Evolutionary conservation across 2,329 filamentous ascomycete genomes (phyloP).

Genomic region (Sclerotinia trifoliorum): DNA sequence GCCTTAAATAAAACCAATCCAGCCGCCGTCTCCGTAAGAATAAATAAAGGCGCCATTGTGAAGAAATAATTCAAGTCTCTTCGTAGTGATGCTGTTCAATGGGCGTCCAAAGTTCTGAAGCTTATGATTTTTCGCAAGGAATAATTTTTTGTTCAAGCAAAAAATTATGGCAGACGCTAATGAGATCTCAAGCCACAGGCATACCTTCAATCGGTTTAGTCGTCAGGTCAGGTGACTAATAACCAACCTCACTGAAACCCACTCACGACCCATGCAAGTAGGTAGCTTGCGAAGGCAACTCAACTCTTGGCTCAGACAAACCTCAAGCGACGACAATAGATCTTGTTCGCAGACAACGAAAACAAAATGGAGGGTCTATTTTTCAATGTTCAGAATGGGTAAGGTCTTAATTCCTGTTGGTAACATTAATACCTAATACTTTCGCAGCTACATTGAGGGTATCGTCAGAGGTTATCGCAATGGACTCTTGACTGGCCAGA

Average conservation of each 20-base stretch:
- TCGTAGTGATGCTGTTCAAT: slow-evolving; percentile 24
- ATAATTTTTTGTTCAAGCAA: slow-evolving; percentile 26
- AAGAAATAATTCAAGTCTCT: slow-evolving; percentile 26
- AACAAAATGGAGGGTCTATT: slow-evolving; percentile 81
- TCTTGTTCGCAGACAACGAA: slow-evolving; percentile 18
- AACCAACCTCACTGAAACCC: neutral
- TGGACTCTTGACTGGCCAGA: slow-evolving; percentile 80
- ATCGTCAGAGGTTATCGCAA: slow-evolving; percentile 97
- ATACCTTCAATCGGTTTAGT: slow-evolving; percentile 15
- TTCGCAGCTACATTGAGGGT: slow-evolving; percentile 84
- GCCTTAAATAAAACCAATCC: slow-evolving; percentile 99
- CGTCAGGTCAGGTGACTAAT: slow-evolving; percentile 23
- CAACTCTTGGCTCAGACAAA: slow-evolving; percentile 20
- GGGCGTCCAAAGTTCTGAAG: slow-evolving; percentile 25
- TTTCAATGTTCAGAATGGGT: slow-evolving; percentile 95
- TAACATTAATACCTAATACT: slow-evolving; percentile 26
- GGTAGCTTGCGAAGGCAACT: slow-evolving; percentile 21
- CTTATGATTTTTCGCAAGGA: slow-evolving; percentile 30
- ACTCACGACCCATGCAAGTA: slow-evolving; percentile 19
- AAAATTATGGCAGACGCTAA: slow-evolving; percentile 29
- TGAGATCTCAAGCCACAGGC: slow-evolving; percentile 17
- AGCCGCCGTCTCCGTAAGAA: slow-evolving; percentile 80
- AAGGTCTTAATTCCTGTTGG: slow-evolving; percentile 39
- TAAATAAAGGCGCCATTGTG: slow-evolving; percentile 77
- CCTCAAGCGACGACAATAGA: slow-evolving; percentile 24